These are phyloP conservation scores for Prototheca stagnorum DNA, from an alignment of 163 green algal genomes.

Conservation along the genomic window DNA sequence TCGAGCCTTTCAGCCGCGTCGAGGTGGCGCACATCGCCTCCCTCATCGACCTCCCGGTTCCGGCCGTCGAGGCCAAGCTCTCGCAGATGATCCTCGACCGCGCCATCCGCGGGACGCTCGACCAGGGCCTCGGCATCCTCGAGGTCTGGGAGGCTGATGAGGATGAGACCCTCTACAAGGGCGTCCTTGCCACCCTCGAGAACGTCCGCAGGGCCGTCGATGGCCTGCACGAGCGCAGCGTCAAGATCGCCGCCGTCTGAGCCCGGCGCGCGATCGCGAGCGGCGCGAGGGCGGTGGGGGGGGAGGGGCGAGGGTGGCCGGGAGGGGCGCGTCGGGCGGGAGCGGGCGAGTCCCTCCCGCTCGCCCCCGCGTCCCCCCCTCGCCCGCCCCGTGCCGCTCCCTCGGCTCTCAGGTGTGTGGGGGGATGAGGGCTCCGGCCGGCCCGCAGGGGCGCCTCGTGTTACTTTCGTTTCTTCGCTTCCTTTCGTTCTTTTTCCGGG, in stretches of 20 bases:
- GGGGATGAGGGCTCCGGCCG: too few species aligned
- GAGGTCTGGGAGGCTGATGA: conserved; percentile 70
- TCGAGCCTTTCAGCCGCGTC: conserved; percentile 86
- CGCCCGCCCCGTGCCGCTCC: too few species aligned
- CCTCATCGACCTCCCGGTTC: conserved; percentile 69
- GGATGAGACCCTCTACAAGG: conserved; percentile 55
- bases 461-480: too few species aligned
- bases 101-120: conserved; percentile 72
- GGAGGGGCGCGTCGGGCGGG: too few species aligned
- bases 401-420: too few species aligned
- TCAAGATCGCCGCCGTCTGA: conserved; percentile 26
- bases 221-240: conserved; percentile 50
- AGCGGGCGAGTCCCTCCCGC: too few species aligned
- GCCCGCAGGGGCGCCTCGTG: too few species aligned
- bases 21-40: conserved; percentile 80
- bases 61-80: conserved; percentile 76
- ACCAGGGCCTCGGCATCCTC: conserved; percentile 64
- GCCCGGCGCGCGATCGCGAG: too few species aligned
- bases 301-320: too few species aligned
- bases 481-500: too few species aligned
- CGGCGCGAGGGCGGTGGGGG: too few species aligned
- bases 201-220: conserved; percentile 78
- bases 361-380: too few species aligned
- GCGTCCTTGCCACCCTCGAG: conserved; percentile 60
- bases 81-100: conserved; percentile 98